phyloP scores from a whole-genome alignment of 2,329 filamentous ascomycete genomes.

The Neofusicoccum ribis region DNA sequence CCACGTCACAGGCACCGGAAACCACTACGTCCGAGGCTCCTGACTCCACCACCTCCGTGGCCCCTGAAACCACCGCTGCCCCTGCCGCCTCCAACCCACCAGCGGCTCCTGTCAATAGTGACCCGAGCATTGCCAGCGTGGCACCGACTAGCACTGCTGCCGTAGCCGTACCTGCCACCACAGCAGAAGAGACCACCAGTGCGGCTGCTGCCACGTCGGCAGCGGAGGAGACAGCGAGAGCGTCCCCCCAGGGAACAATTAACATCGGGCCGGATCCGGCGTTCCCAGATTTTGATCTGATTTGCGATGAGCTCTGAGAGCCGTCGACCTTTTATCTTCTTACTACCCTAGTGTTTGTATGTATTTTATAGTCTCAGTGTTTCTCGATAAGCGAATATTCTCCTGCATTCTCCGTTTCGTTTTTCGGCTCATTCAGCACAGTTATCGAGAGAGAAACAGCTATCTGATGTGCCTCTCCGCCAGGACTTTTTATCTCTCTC shows the following conservation, averaged over 20 bases:
- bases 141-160: not conserved
- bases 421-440: too few relatives aligned
- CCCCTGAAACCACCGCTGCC: not conserved
- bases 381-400: too few relatives aligned
- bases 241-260: constrained; percentile 27
- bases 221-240: not conserved
- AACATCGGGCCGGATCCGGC: constrained; percentile 40
- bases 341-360: not conserved
- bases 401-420: too few relatives aligned
- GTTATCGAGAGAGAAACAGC: too few relatives aligned
- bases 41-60: not conserved
- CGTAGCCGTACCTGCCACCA: not conserved
- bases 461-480: too few relatives aligned
- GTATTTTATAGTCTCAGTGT: too few relatives aligned
- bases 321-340: not conserved
- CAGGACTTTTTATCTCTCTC: too few relatives aligned
- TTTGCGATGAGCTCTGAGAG: constrained; percentile 30
- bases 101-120: not conserved
- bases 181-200: not conserved
- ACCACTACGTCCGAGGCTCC: not conserved
- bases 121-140: not conserved
- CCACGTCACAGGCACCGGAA: not conserved
- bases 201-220: not conserved
- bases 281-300: constrained; percentile 41
- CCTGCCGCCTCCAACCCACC: not conserved